A percentile compares a stretch with the other conserved stretches of the same genome.
These are phyloP conservation scores for Maudiozyma barnettii DNA, from an alignment of 805 yeast species.

Conservation along the genomic window DNA sequence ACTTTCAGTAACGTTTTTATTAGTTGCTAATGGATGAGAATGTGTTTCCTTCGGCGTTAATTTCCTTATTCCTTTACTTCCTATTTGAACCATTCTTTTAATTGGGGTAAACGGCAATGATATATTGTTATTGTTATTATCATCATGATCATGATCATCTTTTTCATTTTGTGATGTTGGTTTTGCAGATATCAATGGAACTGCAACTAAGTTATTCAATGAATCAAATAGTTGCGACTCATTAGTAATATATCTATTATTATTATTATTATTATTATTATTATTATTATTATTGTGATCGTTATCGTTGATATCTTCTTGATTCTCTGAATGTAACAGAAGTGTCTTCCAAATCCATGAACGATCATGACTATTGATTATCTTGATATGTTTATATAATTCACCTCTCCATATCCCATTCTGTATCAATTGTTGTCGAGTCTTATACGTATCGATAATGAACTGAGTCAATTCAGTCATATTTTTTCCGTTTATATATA, in stretches of 20 bases:
- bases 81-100: neutral
- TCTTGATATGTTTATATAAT: constrained; percentile 9
- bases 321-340: constrained; percentile 11
- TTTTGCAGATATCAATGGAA: neutral
- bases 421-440: constrained; percentile 20
- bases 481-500: too few relatives aligned
- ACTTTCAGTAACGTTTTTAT: too few relatives aligned
- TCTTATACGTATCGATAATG: constrained; percentile 16
- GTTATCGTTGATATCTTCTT: neutral
- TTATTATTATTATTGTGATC: neutral
- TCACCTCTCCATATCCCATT: constrained; percentile 27
- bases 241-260: neutral
- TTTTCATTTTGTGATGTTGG: neutral
- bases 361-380: constrained; percentile 7
- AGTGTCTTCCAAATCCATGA: constrained; percentile 29
- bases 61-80: constrained; percentile 14
- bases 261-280: neutral
- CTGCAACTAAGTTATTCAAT: neutral
- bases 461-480: constrained; percentile 1
- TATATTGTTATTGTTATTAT: too few relatives aligned
- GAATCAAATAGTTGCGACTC: neutral
- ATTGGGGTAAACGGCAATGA: too few relatives aligned
- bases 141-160: neutral
- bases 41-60: constrained; percentile 16
- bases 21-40: constrained; percentile 8